phyloP scores from a whole-genome alignment of 768 basidiomycete species.

The Mycena maculata region DNA sequence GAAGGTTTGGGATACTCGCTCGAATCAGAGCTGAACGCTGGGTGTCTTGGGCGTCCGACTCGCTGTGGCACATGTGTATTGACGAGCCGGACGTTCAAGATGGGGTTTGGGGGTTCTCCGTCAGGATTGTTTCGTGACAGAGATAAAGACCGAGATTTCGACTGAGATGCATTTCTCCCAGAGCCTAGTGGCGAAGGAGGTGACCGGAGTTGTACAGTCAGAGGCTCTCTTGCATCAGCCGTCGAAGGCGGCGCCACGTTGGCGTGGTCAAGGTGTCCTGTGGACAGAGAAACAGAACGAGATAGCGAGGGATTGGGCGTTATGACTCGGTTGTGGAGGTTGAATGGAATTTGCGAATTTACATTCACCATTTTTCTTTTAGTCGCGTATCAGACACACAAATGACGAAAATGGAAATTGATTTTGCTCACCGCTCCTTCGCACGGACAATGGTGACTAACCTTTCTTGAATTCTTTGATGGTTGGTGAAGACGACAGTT shows the following conservation, averaged over 20 bases:
- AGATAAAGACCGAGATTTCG: constrained; percentile 31
- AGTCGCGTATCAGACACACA: not conserved
- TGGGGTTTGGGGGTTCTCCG: constrained; percentile 25
- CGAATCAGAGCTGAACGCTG: constrained; percentile 22
- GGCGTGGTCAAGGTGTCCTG: constrained; percentile 13
- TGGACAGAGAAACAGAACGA: constrained; percentile 30
- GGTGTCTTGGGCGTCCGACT: constrained; percentile 29
- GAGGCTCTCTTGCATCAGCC: constrained; percentile 23
- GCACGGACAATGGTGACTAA: constrained; percentile 38
- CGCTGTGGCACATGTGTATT: constrained; percentile 25
- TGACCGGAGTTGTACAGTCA: constrained; percentile 32
- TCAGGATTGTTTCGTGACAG: constrained; percentile 5
- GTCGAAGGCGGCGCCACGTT: constrained; percentile 4
- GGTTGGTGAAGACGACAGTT: constrained; percentile 59
- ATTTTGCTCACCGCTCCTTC: constrained; percentile 39
- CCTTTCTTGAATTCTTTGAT: constrained; percentile 51
- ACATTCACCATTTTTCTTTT: constrained; percentile 43
- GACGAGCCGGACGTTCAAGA: constrained; percentile 38
- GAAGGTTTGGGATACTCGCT: not conserved
- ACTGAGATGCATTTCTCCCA: constrained; percentile 18
- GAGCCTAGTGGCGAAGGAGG: constrained; percentile 22
- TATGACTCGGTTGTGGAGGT: constrained; percentile 39
- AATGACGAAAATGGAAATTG: not conserved
- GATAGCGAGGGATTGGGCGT: constrained; percentile 27
- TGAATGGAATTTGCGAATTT: constrained; percentile 41